Evolutionary conservation across 2,329 filamentous ascomycete species (phyloP).

Genomic region (Ploettnerulaceae sp.): DNA sequence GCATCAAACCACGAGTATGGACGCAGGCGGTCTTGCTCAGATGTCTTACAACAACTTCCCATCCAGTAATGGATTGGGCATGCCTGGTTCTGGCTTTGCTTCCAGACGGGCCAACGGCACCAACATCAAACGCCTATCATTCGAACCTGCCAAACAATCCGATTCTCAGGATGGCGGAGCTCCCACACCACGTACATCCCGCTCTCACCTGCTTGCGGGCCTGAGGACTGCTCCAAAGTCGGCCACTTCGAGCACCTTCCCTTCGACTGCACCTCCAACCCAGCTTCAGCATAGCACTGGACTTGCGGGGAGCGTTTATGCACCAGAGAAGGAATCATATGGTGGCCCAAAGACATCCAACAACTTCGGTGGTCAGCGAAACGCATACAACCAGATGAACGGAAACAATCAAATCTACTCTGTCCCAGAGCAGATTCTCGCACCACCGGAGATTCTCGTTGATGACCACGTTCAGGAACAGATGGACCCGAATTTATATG

Average conservation of each 20-base stretch:
- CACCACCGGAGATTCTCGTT: conserved; percentile 75
- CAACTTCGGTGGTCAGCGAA: conserved; percentile 32
- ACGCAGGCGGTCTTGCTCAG: conserved; percentile 99
- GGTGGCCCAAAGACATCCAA: conserved; percentile 33
- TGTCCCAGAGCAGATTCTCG: conserved; percentile 78
- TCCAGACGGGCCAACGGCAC: conserved; percentile 74
- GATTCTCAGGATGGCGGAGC: conserved; percentile 62
- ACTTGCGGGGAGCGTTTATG: conserved; percentile 32
- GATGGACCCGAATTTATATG: conserved; percentile 82
- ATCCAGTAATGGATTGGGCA: conserved; percentile 65
- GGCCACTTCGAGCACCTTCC: conserved; percentile 64
- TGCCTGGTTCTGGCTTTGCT: conserved; percentile 75
- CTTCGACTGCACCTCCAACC: conserved; percentile 57
- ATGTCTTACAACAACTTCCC: conserved; percentile 87
- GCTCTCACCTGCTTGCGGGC: conserved; percentile 89
- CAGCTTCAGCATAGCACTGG: conserved; percentile 40
- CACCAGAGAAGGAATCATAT: conserved; percentile 31
- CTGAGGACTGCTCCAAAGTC: conserved; percentile 92
- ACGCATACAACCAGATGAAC: conserved; percentile 40
- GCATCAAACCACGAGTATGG: conserved; percentile 48
- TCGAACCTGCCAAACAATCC: conserved; percentile 64
- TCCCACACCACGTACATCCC: conserved; percentile 85
- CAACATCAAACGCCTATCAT: conserved; percentile 85
- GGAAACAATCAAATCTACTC: conserved; percentile 57
- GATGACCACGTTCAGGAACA: conserved; percentile 63